Evolutionary conservation across 345 rosid species (phyloP).

Genomic region (Populus nigra): DNA sequence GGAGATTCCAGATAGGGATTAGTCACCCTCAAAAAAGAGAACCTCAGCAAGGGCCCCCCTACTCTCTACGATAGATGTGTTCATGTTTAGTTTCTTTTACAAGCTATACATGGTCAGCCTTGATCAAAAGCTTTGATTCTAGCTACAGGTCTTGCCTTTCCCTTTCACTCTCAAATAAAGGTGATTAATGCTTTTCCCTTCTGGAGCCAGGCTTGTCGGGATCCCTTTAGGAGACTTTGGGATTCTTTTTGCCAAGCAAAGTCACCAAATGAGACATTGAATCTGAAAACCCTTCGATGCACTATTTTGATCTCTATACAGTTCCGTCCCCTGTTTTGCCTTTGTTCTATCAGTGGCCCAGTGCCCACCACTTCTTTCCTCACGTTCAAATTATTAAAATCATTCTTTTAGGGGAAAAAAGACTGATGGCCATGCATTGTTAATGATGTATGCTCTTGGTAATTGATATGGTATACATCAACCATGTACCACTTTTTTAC

Average conservation of each 20-base stretch:
- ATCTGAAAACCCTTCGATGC: background rate
- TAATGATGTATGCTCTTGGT: too few relatives aligned
- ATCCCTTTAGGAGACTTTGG: background rate
- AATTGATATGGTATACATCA: too few relatives aligned
- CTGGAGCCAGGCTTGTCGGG: constrained; percentile 3
- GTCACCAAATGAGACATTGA: background rate
- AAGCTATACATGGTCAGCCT: background rate
- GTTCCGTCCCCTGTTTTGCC: background rate
- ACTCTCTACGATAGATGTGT: background rate
- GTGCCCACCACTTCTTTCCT: background rate
- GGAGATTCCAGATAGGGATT: background rate
- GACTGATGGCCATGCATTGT: background rate
- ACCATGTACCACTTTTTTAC: too few relatives aligned
- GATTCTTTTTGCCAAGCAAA: constrained; percentile 4
- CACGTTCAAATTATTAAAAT: background rate
- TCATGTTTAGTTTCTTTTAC: background rate
- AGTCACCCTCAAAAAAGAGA: background rate
- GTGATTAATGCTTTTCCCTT: background rate
- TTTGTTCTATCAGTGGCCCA: background rate
- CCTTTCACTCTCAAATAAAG: background rate
- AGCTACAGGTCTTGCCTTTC: background rate
- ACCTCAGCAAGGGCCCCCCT: background rate
- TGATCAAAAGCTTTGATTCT: background rate
- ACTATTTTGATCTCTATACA: background rate
- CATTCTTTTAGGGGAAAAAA: background rate